phyloP scores from a whole-genome alignment of 768 basidiomycete species.

The Amanita pallidorosea region DNA sequence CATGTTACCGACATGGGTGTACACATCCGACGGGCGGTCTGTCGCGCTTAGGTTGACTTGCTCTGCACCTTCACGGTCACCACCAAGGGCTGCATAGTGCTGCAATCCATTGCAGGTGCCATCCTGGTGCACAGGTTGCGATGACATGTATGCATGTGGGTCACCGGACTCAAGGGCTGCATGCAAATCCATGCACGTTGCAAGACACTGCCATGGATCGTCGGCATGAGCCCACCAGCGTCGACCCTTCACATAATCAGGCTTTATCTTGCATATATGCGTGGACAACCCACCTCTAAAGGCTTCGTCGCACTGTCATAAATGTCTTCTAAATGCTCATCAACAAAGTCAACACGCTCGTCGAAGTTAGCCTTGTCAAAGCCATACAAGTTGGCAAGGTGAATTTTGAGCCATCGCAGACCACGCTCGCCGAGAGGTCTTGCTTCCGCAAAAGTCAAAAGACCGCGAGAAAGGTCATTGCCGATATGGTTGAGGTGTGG shows the following conservation, averaged over 20 bases:
- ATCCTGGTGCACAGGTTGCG: slow-evolving; percentile 93
- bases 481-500: slow-evolving; percentile 94
- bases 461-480: slow-evolving; percentile 83
- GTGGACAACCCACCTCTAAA: slow-evolving; percentile 40
- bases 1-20: slow-evolving; percentile 82
- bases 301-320: slow-evolving; percentile 79
- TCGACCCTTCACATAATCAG: slow-evolving; percentile 34
- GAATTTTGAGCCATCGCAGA: slow-evolving; percentile 91
- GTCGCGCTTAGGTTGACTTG: slow-evolving; percentile 87
- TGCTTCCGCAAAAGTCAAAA: slow-evolving; percentile 73
- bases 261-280: not conserved
- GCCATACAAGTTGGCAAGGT: slow-evolving; percentile 86
- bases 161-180: slow-evolving; percentile 67
- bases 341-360: slow-evolving; percentile 76
- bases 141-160: slow-evolving; percentile 48
- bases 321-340: slow-evolving; percentile 63
- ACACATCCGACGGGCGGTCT: slow-evolving; percentile 89
- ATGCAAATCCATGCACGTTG: slow-evolving; percentile 83
- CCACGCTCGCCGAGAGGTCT: slow-evolving; percentile 79
- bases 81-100: slow-evolving; percentile 96
- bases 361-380: slow-evolving; percentile 93
- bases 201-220: slow-evolving; percentile 97
- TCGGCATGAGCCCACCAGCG: slow-evolving; percentile 90
- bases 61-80: slow-evolving; percentile 76
- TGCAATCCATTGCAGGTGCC: slow-evolving; percentile 98